Evolutionary conservation across 768 basidiomycete species (phyloP).

Genomic region (Lactarius hengduanensis): DNA sequence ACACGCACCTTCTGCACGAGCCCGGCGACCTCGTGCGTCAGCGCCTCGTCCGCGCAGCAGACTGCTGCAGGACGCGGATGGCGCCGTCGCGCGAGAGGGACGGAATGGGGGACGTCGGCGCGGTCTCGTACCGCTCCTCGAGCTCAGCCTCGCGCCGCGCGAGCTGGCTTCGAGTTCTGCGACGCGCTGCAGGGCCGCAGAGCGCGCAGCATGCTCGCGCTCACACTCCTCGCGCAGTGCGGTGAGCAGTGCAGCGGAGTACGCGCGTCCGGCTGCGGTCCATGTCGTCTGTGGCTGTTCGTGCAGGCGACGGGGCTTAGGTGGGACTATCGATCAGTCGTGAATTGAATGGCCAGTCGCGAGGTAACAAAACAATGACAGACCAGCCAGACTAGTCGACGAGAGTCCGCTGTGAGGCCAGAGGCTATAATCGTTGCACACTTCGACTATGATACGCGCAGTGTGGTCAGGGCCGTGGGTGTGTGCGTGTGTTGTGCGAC

Average conservation of each 20-base stretch:
- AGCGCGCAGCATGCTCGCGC: constrained; percentile 42
- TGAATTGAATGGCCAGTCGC: not conserved
- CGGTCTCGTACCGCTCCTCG: constrained; percentile 33
- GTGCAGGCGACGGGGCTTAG: constrained; percentile 14
- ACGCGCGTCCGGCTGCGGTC: constrained; percentile 35
- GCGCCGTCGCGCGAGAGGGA: constrained; percentile 27
- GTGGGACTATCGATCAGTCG: not conserved
- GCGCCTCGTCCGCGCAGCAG: constrained; percentile 18
- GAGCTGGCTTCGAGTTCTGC: constrained; percentile 51
- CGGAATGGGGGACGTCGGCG: constrained; percentile 8
- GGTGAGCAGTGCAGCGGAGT: constrained; percentile 46
- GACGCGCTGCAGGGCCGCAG: constrained; percentile 43
- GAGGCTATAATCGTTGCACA: constrained; percentile 28
- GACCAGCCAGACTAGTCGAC: constrained; percentile 13
- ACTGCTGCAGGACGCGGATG: constrained; percentile 25
- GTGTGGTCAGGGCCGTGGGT: not conserved
- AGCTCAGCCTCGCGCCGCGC: constrained; percentile 59
- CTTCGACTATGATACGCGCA: constrained; percentile 22
- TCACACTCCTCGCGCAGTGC: constrained; percentile 45
- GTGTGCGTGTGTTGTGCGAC: not conserved
- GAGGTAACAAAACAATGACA: not conserved
- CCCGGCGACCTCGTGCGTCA: constrained; percentile 22
- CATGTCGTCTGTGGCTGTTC: constrained; percentile 31
- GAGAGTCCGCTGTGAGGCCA: constrained; percentile 28
- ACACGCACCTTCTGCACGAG: constrained; percentile 22